These are phyloP conservation scores for Metschnikowia koreensis DNA, from an alignment of 805 yeast genomes.

Conservation along the genomic window DNA sequence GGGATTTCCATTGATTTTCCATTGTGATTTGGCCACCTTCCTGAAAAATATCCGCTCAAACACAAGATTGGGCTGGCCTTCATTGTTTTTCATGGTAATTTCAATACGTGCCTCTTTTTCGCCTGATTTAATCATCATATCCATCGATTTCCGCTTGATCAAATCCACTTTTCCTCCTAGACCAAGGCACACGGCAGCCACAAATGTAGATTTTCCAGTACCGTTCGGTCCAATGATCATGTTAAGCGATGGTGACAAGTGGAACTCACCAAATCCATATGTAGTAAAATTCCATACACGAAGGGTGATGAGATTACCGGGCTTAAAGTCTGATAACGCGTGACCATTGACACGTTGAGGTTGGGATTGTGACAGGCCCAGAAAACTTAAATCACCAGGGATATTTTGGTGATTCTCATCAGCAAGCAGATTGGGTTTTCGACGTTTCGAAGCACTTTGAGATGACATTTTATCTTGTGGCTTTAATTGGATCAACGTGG, in stretches of 20 bases:
- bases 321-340: constrained; percentile 17
- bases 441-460: not conserved
- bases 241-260: constrained; percentile 78
- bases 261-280: constrained; percentile 65
- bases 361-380: not conserved
- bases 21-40: constrained; percentile 43
- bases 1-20: constrained; percentile 46
- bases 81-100: constrained; percentile 45
- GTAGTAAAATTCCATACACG: constrained; percentile 65
- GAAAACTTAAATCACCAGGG: not conserved
- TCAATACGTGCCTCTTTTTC: constrained; percentile 45
- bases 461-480: not conserved
- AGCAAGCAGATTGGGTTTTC: not conserved
- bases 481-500: no score
- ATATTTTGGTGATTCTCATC: not conserved
- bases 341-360: not conserved
- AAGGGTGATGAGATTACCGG: constrained; percentile 53
- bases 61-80: constrained; percentile 33
- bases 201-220: constrained; percentile 89
- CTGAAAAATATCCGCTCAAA: constrained; percentile 48
- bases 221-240: constrained; percentile 97
- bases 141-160: constrained; percentile 66
- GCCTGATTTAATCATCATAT: constrained; percentile 75
- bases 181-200: constrained; percentile 89
- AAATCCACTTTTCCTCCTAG: constrained; percentile 74